phyloP scores from a whole-genome alignment of 2,329 filamentous ascomycete species.

The Emericellopsis atlantica region DNA sequence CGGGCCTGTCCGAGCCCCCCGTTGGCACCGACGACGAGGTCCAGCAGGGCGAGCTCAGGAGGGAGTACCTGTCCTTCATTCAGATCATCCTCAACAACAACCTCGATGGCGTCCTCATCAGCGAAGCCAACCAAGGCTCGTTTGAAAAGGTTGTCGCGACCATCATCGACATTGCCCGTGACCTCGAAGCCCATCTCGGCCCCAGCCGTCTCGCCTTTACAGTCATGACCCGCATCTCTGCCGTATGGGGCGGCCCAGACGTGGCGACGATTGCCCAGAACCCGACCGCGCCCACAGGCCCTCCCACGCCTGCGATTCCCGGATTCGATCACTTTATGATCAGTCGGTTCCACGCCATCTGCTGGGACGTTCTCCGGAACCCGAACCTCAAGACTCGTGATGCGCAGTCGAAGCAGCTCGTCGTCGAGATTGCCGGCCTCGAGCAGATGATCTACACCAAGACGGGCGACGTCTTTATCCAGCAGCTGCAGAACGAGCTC shows the following conservation, averaged over 20 bases:
- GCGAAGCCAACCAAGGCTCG: conserved; percentile 75
- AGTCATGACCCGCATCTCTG: conserved; percentile 71
- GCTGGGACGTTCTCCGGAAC: conserved; percentile 78
- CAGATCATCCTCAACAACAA: conserved; percentile 85
- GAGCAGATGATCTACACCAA: conserved; percentile 88
- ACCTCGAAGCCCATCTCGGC: conserved; percentile 50
- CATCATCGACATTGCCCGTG: conserved; percentile 72
- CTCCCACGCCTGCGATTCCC: conserved; percentile 51
- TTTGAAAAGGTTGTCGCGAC: conserved; percentile 83
- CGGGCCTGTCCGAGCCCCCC: conserved; percentile 69
- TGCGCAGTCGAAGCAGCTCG: conserved; percentile 76
- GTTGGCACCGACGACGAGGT: conserved; percentile 94
- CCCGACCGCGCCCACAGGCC: conserved; percentile 33
- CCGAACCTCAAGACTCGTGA: conserved; percentile 69
- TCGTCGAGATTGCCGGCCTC: conserved; percentile 75
- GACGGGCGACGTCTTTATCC: conserved; percentile 70
- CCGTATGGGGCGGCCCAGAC: conserved; percentile 83
- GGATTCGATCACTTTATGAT: conserved; percentile 91
- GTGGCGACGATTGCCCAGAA: conserved; percentile 43
- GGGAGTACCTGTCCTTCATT: conserved; percentile 92
- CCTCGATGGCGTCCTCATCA: conserved; percentile 78
- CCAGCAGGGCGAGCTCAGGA: conserved; percentile 77
- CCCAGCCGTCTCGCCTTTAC: conserved; percentile 64
- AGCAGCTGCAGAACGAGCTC: conserved; percentile 50
- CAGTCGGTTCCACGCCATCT: conserved; percentile 73